Evolutionary conservation across 2,329 filamentous ascomycete genomes (phyloP), one percentile per base, ranked within the genome.

Genomic region (Ciborinia camelliae): DNA sequence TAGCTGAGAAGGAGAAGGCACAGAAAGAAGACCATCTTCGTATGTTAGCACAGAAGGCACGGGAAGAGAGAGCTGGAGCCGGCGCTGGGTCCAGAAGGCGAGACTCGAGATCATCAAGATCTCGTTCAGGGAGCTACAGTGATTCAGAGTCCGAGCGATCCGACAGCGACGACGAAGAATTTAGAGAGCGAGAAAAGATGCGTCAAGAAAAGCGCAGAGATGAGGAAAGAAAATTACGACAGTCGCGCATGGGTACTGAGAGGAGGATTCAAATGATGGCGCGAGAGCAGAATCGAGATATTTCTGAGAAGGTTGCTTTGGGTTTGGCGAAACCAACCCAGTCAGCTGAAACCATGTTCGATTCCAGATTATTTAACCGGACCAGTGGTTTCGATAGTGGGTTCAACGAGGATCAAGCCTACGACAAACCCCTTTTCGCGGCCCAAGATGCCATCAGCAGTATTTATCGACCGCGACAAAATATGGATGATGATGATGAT

Each of bases 331-430:
- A 98, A 77, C 95, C 95, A 3, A 97, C 95, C 4, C 90, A 95
- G 75, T 90, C 88, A 59, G 89, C 89, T 63, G 95, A 99, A 77
- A 88, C 90, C 30, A 98, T 98, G 95, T 99, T 96, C 80, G 95
- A 99, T 79, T 96, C 92, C 2, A 84, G 95, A 48, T 79, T 99
- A 37, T 99, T 99, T 79, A 97, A 98, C 78, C 92, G 96, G 78
- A 90, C 88, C 7, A 93, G 90, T 71, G 95, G 95, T 0, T 96
- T 99, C 75, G 89, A 92, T 71, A 85, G 88, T 61, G 95, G 94
- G 0, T 92, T 97, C 83, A 99, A 99, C 77, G 95, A 99, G 77
- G 95, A 99, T 76, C 95, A 99, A 74, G 87, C 89, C 0, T 99
- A 98, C 79, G 95, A 98, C 77, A 98, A 98, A 79, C 95, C 95